Percentiles rank a stretch among this genome's conserved stretches.
Conservation (phyloP, 169 alveolate genomes). For the Plasmodium ovale region DNA sequence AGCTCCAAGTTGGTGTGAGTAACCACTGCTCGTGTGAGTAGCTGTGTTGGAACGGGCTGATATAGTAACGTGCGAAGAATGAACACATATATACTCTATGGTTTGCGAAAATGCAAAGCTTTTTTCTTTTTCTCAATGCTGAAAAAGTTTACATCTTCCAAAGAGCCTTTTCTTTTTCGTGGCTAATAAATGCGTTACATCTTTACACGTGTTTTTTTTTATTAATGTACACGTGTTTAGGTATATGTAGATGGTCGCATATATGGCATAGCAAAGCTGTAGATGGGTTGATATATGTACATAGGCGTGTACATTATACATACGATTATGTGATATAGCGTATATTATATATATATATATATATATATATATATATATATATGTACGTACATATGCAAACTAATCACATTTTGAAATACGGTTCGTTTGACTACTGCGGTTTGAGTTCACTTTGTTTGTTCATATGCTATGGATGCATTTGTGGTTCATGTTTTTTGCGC, state of each 20-base stretch:
- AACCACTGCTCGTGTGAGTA: no score
- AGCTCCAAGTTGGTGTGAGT: background rate
- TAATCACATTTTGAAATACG: background rate
- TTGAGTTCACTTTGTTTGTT: background rate
- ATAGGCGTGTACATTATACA: background rate
- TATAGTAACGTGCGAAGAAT: no score
- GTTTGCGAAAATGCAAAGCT: no score
- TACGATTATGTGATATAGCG: background rate
- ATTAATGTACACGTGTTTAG: background rate
- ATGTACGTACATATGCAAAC: background rate
- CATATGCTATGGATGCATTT: no score
- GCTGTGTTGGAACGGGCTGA: no score
- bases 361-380: no score
- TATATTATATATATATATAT: no score
- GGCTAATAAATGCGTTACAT: constrained; percentile 3
- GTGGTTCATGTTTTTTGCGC: no score
- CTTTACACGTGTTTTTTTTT: background rate
- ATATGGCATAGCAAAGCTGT: background rate
- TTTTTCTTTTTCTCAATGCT: background rate
- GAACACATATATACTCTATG: no score
- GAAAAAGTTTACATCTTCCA: background rate
- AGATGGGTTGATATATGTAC: background rate
- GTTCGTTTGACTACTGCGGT: no score
- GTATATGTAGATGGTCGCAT: background rate
- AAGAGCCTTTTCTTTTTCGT: background rate